These are phyloP conservation scores for Fraxinus xanthoxyloides DNA, from an alignment of 305 asterid genomes.

Conservation along the genomic window DNA sequence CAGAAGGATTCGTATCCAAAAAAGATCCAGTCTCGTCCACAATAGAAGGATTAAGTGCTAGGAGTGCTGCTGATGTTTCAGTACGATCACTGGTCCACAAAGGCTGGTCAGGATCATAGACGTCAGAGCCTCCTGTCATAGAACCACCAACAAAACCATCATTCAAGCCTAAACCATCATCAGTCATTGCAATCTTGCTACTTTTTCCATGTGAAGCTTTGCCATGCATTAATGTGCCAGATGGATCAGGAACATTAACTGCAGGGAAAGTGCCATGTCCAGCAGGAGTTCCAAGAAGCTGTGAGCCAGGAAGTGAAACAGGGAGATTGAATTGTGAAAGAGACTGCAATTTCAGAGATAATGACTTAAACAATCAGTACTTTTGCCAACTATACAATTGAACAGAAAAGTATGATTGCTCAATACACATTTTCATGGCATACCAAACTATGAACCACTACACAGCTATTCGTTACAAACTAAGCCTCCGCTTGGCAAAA, in stretches of 20 bases:
- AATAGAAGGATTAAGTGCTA: slow-evolving; percentile 46
- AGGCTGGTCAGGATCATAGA: slow-evolving; percentile 99
- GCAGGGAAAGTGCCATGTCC: slow-evolving; percentile 69
- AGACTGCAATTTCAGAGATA: slow-evolving; percentile 62
- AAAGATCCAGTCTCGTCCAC: slow-evolving; percentile 46
- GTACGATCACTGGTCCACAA: slow-evolving; percentile 69
- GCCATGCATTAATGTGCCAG: slow-evolving; percentile 45
- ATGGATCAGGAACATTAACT: slow-evolving; percentile 31
- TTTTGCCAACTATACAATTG: slow-evolving; percentile 5
- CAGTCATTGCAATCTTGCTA: slow-evolving; percentile 49
- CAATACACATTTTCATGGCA: slow-evolving; percentile 10
- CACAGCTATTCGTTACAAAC: neutral
- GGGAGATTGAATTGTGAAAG: slow-evolving; percentile 98
- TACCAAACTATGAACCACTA: neutral
- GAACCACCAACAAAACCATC: slow-evolving; percentile 52
- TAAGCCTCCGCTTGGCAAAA: neutral
- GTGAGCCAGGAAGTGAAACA: slow-evolving; percentile 76
- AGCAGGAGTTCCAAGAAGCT: slow-evolving; percentile 65
- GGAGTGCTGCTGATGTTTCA: slow-evolving; percentile 60
- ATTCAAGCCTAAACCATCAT: slow-evolving; percentile 55
- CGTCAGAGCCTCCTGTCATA: slow-evolving; percentile 61
- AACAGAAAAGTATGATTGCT: slow-evolving; percentile 16
- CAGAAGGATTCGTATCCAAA: slow-evolving; percentile 44
- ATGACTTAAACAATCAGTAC: slow-evolving; percentile 16
- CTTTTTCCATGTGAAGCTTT: slow-evolving; percentile 48